Percentiles rank a stretch among this genome's conserved stretches.
These are phyloP conservation scores for Xylogone sp. DNA, from an alignment of 2,329 filamentous ascomycete genomes.

Conservation along the genomic window DNA sequence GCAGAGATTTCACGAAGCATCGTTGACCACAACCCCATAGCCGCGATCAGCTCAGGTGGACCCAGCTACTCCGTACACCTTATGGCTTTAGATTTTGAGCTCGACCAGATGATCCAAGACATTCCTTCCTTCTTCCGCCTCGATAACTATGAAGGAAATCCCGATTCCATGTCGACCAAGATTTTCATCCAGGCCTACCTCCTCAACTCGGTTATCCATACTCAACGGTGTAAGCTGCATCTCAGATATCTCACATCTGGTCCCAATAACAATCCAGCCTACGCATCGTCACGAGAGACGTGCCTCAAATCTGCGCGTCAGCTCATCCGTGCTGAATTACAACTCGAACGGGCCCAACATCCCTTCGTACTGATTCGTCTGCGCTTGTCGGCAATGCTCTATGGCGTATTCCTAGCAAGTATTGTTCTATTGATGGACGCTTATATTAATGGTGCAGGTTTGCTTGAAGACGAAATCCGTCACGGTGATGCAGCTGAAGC, in stretches of 20 bases:
- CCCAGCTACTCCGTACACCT: slow-evolving; percentile 21
- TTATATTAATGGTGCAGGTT: slow-evolving; percentile 21
- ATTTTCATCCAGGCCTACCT: slow-evolving; percentile 31
- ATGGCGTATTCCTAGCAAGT: slow-evolving; percentile 31
- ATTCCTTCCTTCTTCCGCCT: slow-evolving; percentile 29
- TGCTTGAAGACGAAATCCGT: slow-evolving; percentile 17
- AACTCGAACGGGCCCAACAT: slow-evolving; percentile 11
- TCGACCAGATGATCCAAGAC: slow-evolving; percentile 24
- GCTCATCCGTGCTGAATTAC: slow-evolving; percentile 25
- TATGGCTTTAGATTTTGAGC: slow-evolving; percentile 27
- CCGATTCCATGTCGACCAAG: slow-evolving; percentile 14
- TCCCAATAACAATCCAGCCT: slow-evolving; percentile 17
- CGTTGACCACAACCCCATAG: slow-evolving; percentile 28
- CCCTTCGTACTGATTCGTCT: slow-evolving; percentile 9
- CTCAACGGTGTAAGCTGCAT: slow-evolving; percentile 33
- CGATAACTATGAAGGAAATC: too few relatives aligned
- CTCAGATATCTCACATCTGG: slow-evolving; percentile 28
- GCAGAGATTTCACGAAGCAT: slow-evolving; percentile 33
- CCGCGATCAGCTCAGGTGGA: slow-evolving; percentile 3
- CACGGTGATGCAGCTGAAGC: slow-evolving; percentile 25
- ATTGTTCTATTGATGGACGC: slow-evolving; percentile 33
- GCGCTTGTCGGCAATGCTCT: slow-evolving; percentile 13
- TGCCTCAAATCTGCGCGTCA: slow-evolving; percentile 29
- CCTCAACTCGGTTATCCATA: slow-evolving; percentile 28
- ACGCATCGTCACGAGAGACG: slow-evolving; percentile 26